Conservation (phyloP, 2,329 filamentous ascomycete species). For the Amauroascus niger region DNA sequence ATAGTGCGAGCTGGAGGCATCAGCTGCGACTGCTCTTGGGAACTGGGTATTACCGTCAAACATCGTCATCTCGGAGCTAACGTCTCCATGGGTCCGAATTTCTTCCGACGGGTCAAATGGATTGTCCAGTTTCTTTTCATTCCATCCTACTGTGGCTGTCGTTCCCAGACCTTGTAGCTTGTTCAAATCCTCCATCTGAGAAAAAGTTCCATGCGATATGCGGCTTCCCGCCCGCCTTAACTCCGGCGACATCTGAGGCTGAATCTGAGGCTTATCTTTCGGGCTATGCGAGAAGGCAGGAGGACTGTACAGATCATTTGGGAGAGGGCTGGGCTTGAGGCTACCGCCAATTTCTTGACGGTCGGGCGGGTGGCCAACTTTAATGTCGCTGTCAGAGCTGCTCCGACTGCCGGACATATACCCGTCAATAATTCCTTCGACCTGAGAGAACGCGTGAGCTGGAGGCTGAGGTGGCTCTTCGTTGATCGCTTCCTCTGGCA, state of each 20-base stretch:
- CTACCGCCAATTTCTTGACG: slow-evolving; percentile 29
- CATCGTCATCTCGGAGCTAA: slow-evolving; percentile 27
- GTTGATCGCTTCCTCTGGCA: slow-evolving; percentile 19
- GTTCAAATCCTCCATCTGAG: slow-evolving; percentile 65
- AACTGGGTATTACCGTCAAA: slow-evolving; percentile 21
- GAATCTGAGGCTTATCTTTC: slow-evolving; percentile 57
- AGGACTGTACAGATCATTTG: slow-evolving; percentile 66
- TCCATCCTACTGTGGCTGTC: slow-evolving; percentile 27
- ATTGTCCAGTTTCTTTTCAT: slow-evolving; percentile 17
- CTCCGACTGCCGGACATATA: slow-evolving; percentile 29
- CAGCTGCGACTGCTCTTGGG: slow-evolving; percentile 11
- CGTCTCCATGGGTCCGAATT: slow-evolving; percentile 14
- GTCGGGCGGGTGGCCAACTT: slow-evolving; percentile 17
- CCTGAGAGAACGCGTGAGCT: slow-evolving; percentile 26
- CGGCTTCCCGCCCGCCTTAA: slow-evolving; percentile 72
- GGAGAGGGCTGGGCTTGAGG: slow-evolving; percentile 47
- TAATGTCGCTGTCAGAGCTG: slow-evolving; percentile 34
- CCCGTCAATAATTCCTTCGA: slow-evolving; percentile 19
- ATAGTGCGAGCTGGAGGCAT: slow-evolving; percentile 10
- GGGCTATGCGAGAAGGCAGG: slow-evolving; percentile 71
- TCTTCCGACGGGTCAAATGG: background rate
- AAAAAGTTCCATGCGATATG: slow-evolving; percentile 70
- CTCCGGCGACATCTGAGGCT: slow-evolving; percentile 65
- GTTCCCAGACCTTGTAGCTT: slow-evolving; percentile 39
- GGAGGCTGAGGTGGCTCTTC: slow-evolving; percentile 33